Percentiles rank a stretch among this genome's conserved stretches.
phyloP scores from a whole-genome alignment of 495 filamentous ascomycete genomes.

The Neurospora intermedia region DNA sequence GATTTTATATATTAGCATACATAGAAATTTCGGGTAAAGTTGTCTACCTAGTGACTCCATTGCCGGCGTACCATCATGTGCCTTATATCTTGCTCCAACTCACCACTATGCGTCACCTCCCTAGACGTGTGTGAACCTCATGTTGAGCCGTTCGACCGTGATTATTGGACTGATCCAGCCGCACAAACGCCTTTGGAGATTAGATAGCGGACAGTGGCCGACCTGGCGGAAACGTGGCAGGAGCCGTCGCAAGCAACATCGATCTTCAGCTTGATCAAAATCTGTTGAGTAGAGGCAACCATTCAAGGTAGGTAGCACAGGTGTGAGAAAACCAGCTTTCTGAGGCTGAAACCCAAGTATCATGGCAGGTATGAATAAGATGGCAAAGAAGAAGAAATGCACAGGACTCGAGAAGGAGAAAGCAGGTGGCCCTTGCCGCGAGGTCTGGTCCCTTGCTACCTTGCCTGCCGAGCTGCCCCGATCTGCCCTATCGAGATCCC shows the following conservation, averaged over 20 bases:
- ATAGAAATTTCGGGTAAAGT: too few relatives aligned
- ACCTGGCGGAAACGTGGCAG: background rate
- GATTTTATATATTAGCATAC: too few relatives aligned
- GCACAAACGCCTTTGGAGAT: background rate
- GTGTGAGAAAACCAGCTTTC: background rate
- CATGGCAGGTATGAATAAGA: background rate
- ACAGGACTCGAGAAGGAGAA: background rate
- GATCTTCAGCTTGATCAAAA: background rate
- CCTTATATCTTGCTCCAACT: background rate
- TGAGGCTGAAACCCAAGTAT: background rate
- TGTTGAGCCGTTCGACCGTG: background rate
- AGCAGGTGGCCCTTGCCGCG: background rate
- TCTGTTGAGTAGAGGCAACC: background rate
- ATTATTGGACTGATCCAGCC: background rate
- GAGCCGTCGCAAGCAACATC: background rate
- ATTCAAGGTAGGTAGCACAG: background rate
- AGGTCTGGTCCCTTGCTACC: background rate
- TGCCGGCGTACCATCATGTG: too few relatives aligned
- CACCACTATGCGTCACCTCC: background rate
- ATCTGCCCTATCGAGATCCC: background rate
- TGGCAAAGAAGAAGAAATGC: background rate
- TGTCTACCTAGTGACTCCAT: too few relatives aligned
- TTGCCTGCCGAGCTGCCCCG: background rate
- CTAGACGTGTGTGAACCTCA: background rate
- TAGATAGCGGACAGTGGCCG: background rate